Evolutionary conservation across 371 early-diverging fungal species (phyloP).

Genomic region (Lichtheimia ramosa): DNA sequence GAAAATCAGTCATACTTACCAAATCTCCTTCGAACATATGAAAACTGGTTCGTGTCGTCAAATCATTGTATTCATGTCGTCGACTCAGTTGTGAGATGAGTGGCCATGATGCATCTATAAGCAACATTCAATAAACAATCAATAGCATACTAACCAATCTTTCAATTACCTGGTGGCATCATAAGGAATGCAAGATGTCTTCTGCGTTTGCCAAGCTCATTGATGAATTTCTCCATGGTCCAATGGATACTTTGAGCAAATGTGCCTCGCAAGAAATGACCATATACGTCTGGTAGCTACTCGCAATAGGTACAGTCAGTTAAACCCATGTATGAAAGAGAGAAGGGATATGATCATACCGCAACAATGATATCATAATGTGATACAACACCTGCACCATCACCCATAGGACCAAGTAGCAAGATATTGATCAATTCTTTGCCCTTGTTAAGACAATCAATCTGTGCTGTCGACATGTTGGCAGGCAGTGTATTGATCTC

Average conservation of each 20-base stretch:
- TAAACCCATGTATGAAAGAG: not conserved
- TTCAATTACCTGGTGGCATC: slow-evolving; percentile 60
- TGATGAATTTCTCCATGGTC: slow-evolving; percentile 66
- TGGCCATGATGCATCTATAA: slow-evolving; percentile 76
- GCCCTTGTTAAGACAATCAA: slow-evolving; percentile 46
- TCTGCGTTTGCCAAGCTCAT: slow-evolving; percentile 57
- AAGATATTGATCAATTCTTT: slow-evolving; percentile 48
- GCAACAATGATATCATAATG: slow-evolving; percentile 55
- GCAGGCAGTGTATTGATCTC: slow-evolving; percentile 50
- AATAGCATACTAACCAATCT: not conserved
- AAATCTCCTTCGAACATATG: slow-evolving; percentile 61
- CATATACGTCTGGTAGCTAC: slow-evolving; percentile 52
- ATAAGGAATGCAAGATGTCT: slow-evolving; percentile 56
- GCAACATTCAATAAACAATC: not conserved
- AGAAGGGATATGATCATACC: slow-evolving; percentile 18
- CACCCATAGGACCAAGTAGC: slow-evolving; percentile 40
- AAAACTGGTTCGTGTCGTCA: slow-evolving; percentile 59
- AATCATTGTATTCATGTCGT: slow-evolving; percentile 72
- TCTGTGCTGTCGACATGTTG: slow-evolving; percentile 33
- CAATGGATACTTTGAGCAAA: slow-evolving; percentile 63
- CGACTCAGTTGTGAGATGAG: slow-evolving; percentile 77
- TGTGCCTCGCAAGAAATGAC: slow-evolving; percentile 44
- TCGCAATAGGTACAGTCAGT: not conserved
- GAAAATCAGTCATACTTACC: slow-evolving; percentile 16
- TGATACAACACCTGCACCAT: slow-evolving; percentile 50